Conservation (phyloP, 805 yeast genomes). For the Hagleromyces aurorensis region DNA sequence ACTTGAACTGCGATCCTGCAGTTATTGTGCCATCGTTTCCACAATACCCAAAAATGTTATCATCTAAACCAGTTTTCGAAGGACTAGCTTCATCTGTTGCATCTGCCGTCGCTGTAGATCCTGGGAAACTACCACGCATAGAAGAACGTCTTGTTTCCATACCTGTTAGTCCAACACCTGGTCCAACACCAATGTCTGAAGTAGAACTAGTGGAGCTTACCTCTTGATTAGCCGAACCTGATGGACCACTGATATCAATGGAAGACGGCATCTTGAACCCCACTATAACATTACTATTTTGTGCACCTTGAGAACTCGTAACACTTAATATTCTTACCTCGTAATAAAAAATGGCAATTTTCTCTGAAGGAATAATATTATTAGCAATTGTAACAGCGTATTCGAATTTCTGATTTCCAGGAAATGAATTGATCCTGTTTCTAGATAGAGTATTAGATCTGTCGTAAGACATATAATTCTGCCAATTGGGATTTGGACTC, state of each 20-base stretch:
- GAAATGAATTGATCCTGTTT: slow-evolving; percentile 16
- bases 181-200: slow-evolving; percentile 6
- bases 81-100: slow-evolving; percentile 6
- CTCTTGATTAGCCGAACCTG: slow-evolving; percentile 8
- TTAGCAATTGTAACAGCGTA: slow-evolving; percentile 27
- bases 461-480: slow-evolving; percentile 17
- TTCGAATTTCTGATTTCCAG: slow-evolving; percentile 15
- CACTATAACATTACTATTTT: slow-evolving; percentile 22
- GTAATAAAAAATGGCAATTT: slow-evolving; percentile 25
- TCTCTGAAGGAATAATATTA: slow-evolving; percentile 15
- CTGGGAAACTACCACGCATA: slow-evolving; percentile 8
- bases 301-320: slow-evolving; percentile 22
- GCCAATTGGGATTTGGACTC: slow-evolving; percentile 24
- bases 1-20: slow-evolving; percentile 15
- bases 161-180: no score
- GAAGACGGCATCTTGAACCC: slow-evolving; percentile 22
- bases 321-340: slow-evolving; percentile 24
- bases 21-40: slow-evolving; percentile 27
- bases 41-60: slow-evolving; percentile 24
- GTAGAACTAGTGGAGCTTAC: slow-evolving; percentile 4
- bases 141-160: slow-evolving; percentile 6
- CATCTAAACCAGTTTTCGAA: slow-evolving; percentile 13
- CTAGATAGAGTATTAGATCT: slow-evolving; percentile 14
- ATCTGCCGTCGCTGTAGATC: slow-evolving; percentile 4
- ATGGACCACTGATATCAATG: slow-evolving; percentile 4